Base-by-base conservation (phyloP, 139 green algal species). In the Raphidocelis subcapitata region DNA sequence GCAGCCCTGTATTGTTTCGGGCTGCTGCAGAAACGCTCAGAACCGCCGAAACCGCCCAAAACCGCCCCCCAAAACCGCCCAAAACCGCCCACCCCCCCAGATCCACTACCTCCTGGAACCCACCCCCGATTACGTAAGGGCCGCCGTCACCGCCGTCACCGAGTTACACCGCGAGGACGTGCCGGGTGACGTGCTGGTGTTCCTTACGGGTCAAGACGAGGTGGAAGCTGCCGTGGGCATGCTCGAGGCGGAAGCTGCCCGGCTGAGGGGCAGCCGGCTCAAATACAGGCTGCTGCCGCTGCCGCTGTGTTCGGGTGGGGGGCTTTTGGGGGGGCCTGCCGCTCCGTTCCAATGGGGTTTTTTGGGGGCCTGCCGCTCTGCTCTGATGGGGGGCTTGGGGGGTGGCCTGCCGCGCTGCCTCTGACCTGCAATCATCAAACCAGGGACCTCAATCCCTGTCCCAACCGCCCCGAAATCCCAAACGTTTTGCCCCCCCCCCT, bases 131-230 rank as follows among this genome's bases (percentile, higher is more conserved):
- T 97, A 96, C 72, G 74, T 98, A 20, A 54, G 69, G 21, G 65
- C 77, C 24, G 89, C 92, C 3, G 89, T 98, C 18, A 67, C 88
- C 31, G 78, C 93, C 23, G 88, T 82, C 5, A 63, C 96, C 1
- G 71, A 82, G 5, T 87, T 97, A 2, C 91, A 97, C 84, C 78
- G 71, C 35, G 72, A 73, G 26, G 89, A 91, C 51, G 36, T 89
- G 32, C 93, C 93, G 0, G 94, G 94, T 1, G 94, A 98, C 75
- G 80, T 98, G 61, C 84, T 98, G n/a, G 84, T 98, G 29, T 97
- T 98, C 65, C 79, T 98, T 0, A 95, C 93, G 23, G 86, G 32
- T 31, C 84, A 92, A 78, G 80, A 96, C 35, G 92, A 96, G 78
- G 90, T 88, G 55, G 81, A 91, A 41, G 49, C 62, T 21, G 88